phyloP scores from a whole-genome alignment of 2,329 filamentous ascomycete genomes.

The Coleophoma cylindrospora region DNA sequence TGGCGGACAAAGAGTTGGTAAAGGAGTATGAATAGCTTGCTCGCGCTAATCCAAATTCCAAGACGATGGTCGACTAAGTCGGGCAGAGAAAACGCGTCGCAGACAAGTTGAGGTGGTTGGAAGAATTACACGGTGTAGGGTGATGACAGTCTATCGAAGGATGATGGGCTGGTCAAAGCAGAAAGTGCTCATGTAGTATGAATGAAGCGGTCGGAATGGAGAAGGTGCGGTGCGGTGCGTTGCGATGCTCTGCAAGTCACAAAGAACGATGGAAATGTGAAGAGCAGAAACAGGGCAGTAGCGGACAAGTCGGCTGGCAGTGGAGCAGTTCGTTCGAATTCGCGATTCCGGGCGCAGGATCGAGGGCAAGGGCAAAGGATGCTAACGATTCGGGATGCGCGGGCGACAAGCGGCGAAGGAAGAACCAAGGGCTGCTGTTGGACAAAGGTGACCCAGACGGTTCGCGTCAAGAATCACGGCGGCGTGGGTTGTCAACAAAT shows the following conservation, averaged over 20 bases:
- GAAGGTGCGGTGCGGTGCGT: slow-evolving; percentile 5
- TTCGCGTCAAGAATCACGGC: not conserved
- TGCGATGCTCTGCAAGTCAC: slow-evolving; percentile 23
- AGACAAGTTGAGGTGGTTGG: slow-evolving; percentile 1
- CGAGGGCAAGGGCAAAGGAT: too few species aligned
- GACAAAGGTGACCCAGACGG: not conserved
- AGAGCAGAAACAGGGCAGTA: slow-evolving; percentile 6
- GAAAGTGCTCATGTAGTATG: not conserved
- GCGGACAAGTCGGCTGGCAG: too few species aligned
- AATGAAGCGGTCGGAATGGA: not conserved
- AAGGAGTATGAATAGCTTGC: slow-evolving; percentile 16
- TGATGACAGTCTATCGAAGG: slow-evolving; percentile 1
- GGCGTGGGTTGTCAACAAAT: not conserved
- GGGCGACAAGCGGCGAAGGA: too few species aligned
- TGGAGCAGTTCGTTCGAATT: too few species aligned
- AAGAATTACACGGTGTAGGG: slow-evolving; percentile 16
- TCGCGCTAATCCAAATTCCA: slow-evolving; percentile 7
- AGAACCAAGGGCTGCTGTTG: too few species aligned
- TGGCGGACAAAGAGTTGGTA: slow-evolving; percentile 2
- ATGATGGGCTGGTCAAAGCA: not conserved
- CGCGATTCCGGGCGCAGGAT: too few species aligned
- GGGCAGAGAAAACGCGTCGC: slow-evolving; percentile 16
- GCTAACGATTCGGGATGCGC: too few species aligned
- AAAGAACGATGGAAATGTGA: slow-evolving; percentile 17
- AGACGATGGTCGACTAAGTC: slow-evolving; percentile 17